These are phyloP conservation scores for Alternaria panax DNA, from an alignment of 2,329 filamentous ascomycete species.

Conservation along the genomic window DNA sequence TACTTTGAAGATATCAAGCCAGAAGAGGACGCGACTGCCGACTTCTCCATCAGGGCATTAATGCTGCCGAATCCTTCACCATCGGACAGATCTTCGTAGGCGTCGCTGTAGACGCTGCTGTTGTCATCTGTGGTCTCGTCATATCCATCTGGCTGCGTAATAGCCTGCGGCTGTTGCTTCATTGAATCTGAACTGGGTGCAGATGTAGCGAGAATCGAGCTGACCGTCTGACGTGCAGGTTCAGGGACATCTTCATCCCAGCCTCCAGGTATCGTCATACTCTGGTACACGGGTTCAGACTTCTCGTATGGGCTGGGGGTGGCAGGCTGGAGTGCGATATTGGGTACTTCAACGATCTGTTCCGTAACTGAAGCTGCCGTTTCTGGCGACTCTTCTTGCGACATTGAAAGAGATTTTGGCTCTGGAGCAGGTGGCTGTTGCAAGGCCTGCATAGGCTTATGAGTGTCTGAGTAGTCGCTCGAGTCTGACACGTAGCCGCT, in stretches of 20 bases:
- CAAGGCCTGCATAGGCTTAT: slow-evolving; percentile 19
- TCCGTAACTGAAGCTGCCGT: slow-evolving; percentile 15
- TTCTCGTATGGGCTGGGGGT: slow-evolving; percentile 43
- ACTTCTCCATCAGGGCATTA: slow-evolving; percentile 73
- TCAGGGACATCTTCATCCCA: slow-evolving; percentile 44
- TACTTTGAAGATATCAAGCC: slow-evolving; percentile 35
- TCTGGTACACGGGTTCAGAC: slow-evolving; percentile 36
- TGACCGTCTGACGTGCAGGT: background rate
- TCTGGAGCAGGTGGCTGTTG: slow-evolving; percentile 27
- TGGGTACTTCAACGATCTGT: slow-evolving; percentile 35
- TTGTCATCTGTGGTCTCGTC: slow-evolving; percentile 46
- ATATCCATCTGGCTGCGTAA: slow-evolving; percentile 17
- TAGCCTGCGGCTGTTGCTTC: slow-evolving; percentile 2
- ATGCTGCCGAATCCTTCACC: slow-evolving; percentile 74
- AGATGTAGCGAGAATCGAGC: background rate
- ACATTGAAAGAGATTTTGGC: slow-evolving; percentile 39
- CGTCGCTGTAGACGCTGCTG: slow-evolving; percentile 74
- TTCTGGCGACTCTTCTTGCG: slow-evolving; percentile 22
- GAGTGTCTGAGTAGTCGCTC: slow-evolving; percentile 28
- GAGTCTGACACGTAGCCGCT: slow-evolving; percentile 70
- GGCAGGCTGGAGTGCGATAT: slow-evolving; percentile 47
- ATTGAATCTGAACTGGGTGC: slow-evolving; percentile 10
- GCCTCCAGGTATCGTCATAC: slow-evolving; percentile 38
- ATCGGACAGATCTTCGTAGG: slow-evolving; percentile 75
- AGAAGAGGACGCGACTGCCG: slow-evolving; percentile 48